Evolutionary conservation across 306 rosid species (phyloP), one percentile per base, ranked within the genome.

Genomic region (Gillenia trifoliata): DNA sequence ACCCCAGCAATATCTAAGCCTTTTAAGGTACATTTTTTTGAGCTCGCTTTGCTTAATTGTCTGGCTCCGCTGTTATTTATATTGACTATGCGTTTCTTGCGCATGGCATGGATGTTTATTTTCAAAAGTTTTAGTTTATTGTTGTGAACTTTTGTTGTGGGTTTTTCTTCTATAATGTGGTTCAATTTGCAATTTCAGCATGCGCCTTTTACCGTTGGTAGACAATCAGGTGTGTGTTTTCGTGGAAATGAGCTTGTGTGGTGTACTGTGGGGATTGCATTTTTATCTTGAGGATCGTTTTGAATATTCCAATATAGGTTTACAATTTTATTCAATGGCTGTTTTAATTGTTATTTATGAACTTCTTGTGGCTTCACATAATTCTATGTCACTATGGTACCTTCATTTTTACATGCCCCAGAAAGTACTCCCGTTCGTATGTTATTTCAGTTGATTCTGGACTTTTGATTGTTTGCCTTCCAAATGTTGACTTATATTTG

Each of bases 1-100:
- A 93, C 55, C 98, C 97, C 66, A 91, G 98, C 82, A 89, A 93
- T 66, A 91, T 93, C 29, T 91, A 66, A 91, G 90, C 52, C 11
- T 66, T 54, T n/a, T n/a, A 25, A 16, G 52, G 52, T 47, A 15
- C 52, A 15, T 1, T 33, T 19, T 4, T 15, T 30, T 54, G 25
- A 22, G 7, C 6, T 41, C 1, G 3, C 6, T 45, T 73, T 12
- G 3, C 13, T 6, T 16, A 38, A 13, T 0, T 45, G 8, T 56
- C 31, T 52, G 1, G 22, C 38, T 60, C 9, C n/a, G 7, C 2
- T 7, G 40, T 17, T 68, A 1, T 41, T 22, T 2, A 13, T 36
- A 59, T 15, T 40, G 38, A 16, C 22, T 29, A 1, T 43, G 59
- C 30, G 6, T 23, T 10, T 29, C 10, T 5, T 22, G 41, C n/a